Evolutionary conservation across 805 yeast species (phyloP), one percentile per base, ranked within the genome.

Genomic region (Candida wancherniae): DNA sequence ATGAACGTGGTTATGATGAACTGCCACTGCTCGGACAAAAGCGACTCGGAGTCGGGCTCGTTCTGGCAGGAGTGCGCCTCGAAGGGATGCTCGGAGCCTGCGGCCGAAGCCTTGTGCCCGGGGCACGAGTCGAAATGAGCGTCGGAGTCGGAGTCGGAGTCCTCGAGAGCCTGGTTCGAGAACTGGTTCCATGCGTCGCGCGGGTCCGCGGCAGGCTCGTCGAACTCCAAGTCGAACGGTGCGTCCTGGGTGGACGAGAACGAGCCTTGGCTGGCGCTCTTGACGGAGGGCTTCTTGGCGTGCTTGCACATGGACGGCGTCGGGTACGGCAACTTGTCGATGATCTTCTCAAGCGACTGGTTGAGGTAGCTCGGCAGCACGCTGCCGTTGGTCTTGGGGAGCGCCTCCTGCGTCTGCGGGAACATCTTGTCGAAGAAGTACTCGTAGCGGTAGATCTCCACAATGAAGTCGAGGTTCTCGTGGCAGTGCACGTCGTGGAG

Each of bases 371-470:
- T 32, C 29, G 20, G 34, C 27, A 25, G 36, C 34, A 13, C 34
- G 32, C 12, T 34, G 12, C 5, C 19, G 13, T 10, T 19, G 21
- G 9, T 17, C 22, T 10, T 36, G 19, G 20, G 24, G 19, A 12
- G 26, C 19, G 14, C 5, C 25, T 30, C 18, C 11, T 9, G 7
- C 9, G 21, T 15, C 5, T 24, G 28, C 10, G 53, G 48, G 14
- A 28, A 36, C 11, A 47, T 32, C 22, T 44, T 39, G 28, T 63
- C 67, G 57, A 64, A 66, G 31, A 55, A 55, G 46, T 61, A 56
- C 39, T 71, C 74, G 46, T 71, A 71, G 29, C 61, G 63, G 46
- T 48, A 68, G 11, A 69, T 67, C 34, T 65, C 68, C 4, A 69
- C 55, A 18, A 71, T 47, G 37, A 71, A 71, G 25, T 56, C 47